Conservation (phyloP, 2,329 filamentous ascomycete genomes). For the Eutypa lata region DNA sequence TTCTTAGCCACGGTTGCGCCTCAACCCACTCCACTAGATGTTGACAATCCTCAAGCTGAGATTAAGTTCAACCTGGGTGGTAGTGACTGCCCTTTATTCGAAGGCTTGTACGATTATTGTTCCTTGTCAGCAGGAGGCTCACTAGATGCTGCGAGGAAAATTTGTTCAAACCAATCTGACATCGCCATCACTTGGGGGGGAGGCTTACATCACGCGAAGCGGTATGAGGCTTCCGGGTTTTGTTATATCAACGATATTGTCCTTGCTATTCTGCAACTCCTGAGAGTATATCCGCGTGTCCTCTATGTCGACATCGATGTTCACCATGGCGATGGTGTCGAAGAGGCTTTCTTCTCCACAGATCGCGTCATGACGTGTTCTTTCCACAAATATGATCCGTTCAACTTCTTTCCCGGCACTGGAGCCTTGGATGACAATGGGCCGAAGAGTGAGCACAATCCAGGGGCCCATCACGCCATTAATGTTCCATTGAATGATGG, state of each 20-base stretch:
- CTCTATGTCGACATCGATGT: constrained; percentile 95
- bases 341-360: constrained; percentile 86
- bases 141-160: constrained; percentile 84
- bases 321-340: constrained; percentile 86
- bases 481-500: constrained; percentile 90
- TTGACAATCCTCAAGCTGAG: constrained; percentile 61
- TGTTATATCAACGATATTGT: constrained; percentile 99
- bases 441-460: constrained; percentile 76
- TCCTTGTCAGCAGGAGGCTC: constrained; percentile 90
- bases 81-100: constrained; percentile 94
- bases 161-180: constrained; percentile 81
- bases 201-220: constrained; percentile 94
- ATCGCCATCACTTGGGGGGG: constrained; percentile 98
- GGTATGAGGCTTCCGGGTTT: constrained; percentile 88
- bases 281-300: constrained; percentile 78
- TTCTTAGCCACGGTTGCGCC: constrained; percentile 75
- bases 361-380: constrained; percentile 90
- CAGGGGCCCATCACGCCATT: constrained; percentile 83
- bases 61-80: constrained; percentile 81
- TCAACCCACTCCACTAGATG: constrained; percentile 59
- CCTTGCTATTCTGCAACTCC: constrained; percentile 82
- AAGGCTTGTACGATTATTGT: constrained; percentile 92
- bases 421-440: constrained; percentile 85
- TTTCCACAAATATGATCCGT: constrained; percentile 92
- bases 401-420: constrained; percentile 84